phyloP scores from a whole-genome alignment of 345 rosid genomes.

The Syzygium oleosum region DNA sequence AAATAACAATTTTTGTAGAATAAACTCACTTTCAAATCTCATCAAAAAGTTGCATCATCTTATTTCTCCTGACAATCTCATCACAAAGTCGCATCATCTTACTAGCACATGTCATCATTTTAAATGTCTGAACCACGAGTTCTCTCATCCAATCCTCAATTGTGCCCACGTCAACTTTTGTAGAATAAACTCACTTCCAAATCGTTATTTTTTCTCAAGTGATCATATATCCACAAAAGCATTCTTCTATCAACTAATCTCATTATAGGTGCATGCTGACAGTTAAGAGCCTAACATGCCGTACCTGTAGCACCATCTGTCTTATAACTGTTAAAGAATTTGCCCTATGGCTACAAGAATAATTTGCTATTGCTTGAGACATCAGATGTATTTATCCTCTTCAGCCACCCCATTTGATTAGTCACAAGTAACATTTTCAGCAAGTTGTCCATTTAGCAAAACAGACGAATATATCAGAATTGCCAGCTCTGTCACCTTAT shows the following conservation, averaged over 20 bases:
- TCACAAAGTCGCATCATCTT: not conserved
- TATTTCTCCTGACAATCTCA: not conserved
- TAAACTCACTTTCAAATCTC: not conserved
- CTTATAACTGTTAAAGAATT: not conserved
- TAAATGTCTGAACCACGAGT: not conserved
- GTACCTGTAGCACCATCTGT: not conserved
- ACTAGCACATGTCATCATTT: not conserved
- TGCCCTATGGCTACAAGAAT: not conserved
- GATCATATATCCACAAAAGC: not conserved
- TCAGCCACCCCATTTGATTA: not conserved
- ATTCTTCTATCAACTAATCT: not conserved
- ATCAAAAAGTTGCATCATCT: not conserved
- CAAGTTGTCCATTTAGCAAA: not conserved
- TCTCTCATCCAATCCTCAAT: not conserved
- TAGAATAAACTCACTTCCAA: not conserved
- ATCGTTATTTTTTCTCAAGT: not conserved
- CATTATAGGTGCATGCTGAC: not conserved
- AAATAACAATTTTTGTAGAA: not conserved
- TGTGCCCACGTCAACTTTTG: not conserved
- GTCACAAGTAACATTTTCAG: not conserved
- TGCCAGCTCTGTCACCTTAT: not conserved
- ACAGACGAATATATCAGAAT: not conserved
- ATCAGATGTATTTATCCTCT: not conserved
- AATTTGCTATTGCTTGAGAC: not conserved
- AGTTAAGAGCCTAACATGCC: not conserved